phyloP scores from a whole-genome alignment of 2,329 filamentous ascomycete genomes.

The Pseudocercospora ulei region DNA sequence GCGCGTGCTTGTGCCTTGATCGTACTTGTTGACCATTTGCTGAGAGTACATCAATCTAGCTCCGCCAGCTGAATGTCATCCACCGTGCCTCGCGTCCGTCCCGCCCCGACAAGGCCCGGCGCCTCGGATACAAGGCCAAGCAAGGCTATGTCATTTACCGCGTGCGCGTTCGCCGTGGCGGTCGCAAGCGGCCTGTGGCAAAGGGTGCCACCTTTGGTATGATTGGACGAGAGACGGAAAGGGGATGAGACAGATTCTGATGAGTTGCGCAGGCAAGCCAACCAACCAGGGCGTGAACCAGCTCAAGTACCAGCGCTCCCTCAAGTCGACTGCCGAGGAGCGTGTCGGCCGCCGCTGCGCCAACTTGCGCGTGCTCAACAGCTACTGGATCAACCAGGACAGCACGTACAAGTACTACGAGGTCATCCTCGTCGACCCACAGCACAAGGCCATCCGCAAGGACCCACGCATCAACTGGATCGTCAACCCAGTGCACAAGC shows the following conservation, averaged over 20 bases:
- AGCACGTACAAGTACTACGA: conserved; percentile 99
- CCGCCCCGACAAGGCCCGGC: conserved; percentile 98
- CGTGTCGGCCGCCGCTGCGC: conserved; percentile 98
- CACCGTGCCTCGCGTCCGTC: conserved; percentile 97
- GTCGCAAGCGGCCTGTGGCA: conserved; percentile 88
- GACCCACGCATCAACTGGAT: conserved; percentile 99
- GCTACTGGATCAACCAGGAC: conserved; percentile 99
- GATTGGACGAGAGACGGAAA: conserved; percentile 32
- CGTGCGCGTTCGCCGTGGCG: conserved; percentile 94
- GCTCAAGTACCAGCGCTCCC: conserved; percentile 99
- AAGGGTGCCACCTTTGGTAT: conserved; percentile 99
- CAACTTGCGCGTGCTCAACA: conserved; percentile 99
- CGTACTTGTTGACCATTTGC: conserved; percentile 99
- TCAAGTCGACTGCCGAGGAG: conserved; percentile 96
- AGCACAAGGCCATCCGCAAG: conserved; percentile 99
- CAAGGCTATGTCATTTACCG: conserved; percentile 99
- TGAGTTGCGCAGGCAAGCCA: conserved; percentile 68
- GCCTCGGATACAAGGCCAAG: conserved; percentile 99
- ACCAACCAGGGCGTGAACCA: conserved; percentile 99
- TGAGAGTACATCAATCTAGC: conserved; percentile 99
- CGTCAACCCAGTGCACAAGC: conserved; percentile 99
- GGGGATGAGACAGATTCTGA: conserved; percentile 25
- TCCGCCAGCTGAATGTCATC: conserved; percentile 98
- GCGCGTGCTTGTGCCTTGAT: conserved; percentile 39
- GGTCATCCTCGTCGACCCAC: conserved; percentile 98